Evolutionary conservation across 1,284 basidiomycete genomes (phyloP), one percentile per base, ranked within the genome.

Genomic region (Rhodofomes roseus): DNA sequence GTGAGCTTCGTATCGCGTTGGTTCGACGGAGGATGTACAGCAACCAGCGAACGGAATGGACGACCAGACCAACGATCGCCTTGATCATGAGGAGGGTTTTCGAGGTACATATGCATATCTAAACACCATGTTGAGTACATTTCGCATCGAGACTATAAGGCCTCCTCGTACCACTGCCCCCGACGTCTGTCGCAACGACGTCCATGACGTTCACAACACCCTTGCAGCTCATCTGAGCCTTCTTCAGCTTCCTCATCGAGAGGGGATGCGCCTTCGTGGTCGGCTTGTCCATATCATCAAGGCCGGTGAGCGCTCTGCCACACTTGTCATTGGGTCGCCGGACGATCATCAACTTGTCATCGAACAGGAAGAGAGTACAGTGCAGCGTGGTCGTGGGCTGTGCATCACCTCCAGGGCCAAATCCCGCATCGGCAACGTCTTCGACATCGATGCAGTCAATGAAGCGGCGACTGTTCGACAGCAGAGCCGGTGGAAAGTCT

Each of bases 371-470:
- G 37, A 99, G 77, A 0, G 92, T 93, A 73, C 93, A 96, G 67
- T 93, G 91, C 11, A 98, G 79, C 2, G 79, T 63, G 5, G 36
- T 37, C 34, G 8, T 34, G 9, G 50, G 20, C 11, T 25, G 34
- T 72, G 71, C 68, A 54, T 48, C 29, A 55, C 62, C 25, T 14
- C 36, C 14, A 34, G 9, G 8, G 9, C 27, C 25, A 4, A 40
- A 54, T 23, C 60, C 66, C 18, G 83, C 53, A 78, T 72, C 55
- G 76, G 78, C 4, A 68, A 87, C 73, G 68, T 99, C 97, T 65
- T 96, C 92, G 1, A 96, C 93, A 70, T 99, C 97, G 66, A 99
- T 89, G 61, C 90, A 95, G 71, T 96, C 95, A 61, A 99, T 85
- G 71, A 93, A 96, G 62, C 88, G 85, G 56, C 96, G 86, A 53